Evolutionary conservation across 2,329 filamentous ascomycete genomes (phyloP).

Genomic region (Colletotrichum truncatum): DNA sequence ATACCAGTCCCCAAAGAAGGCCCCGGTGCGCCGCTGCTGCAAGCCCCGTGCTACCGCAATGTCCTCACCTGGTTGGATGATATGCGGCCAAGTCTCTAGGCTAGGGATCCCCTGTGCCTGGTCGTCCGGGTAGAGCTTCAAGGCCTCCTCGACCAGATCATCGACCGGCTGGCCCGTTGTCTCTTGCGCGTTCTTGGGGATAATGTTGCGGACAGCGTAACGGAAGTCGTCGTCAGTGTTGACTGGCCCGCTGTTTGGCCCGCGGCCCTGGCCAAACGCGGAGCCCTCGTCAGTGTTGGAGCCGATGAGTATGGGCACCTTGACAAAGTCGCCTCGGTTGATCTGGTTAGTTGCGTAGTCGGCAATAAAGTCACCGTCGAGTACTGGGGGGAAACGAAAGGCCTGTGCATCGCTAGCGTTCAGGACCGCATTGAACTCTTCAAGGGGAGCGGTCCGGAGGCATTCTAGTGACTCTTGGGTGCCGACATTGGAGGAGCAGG

Average conservation of each 20-base stretch:
- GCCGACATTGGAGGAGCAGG: conserved; percentile 37
- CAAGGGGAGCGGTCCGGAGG: conserved; percentile 37
- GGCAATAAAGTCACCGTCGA: conserved; percentile 47
- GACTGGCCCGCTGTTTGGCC: conserved; percentile 29
- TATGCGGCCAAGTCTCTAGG: conserved; percentile 41
- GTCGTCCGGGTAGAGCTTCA: conserved; percentile 41
- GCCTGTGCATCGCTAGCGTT: conserved; percentile 16
- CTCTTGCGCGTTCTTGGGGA: conserved; percentile 18
- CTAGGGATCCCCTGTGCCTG: conserved; percentile 45
- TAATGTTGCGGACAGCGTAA: conserved; percentile 24
- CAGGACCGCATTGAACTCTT: conserved; percentile 37
- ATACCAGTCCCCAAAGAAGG: conserved; percentile 37
- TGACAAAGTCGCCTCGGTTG: conserved; percentile 41
- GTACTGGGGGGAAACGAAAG: conserved; percentile 34
- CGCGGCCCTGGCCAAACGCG: conserved; percentile 34
- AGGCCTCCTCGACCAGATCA: conserved; percentile 34
- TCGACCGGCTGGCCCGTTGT: conserved; percentile 35
- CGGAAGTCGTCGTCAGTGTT: conserved; percentile 40
- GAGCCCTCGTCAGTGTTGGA: conserved; percentile 44
- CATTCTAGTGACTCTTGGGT: conserved; percentile 37
- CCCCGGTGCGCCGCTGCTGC: conserved; percentile 40
- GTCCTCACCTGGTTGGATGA: conserved; percentile 37
- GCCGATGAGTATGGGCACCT: conserved; percentile 46
- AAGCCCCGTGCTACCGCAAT: conserved; percentile 36
- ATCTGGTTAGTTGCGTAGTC: conserved; percentile 42